Conservation (phyloP, 805 yeast genomes). For the Starmerella floris region DNA sequence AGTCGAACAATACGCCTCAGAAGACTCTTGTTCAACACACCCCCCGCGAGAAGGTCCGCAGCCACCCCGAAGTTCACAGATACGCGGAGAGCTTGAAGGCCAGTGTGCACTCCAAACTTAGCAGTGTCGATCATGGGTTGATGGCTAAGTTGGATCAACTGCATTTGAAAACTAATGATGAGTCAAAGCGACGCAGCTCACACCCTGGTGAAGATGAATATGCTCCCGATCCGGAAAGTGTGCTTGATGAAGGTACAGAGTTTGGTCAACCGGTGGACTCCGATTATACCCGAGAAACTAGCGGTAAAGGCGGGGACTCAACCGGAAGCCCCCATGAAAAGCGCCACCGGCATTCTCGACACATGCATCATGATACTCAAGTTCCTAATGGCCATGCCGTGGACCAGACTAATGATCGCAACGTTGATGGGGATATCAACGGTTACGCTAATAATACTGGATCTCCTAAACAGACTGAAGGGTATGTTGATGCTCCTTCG, state of each 20-base stretch:
- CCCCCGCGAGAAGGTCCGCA: too few relatives aligned
- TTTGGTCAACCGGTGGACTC: background rate
- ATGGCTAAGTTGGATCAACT: background rate
- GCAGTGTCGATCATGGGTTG: background rate
- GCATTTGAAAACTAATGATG: background rate
- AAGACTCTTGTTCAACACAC: background rate
- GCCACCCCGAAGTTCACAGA: background rate
- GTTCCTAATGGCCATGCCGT: too few relatives aligned
- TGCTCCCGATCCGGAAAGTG: background rate
- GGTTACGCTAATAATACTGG: too few relatives aligned
- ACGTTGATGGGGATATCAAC: too few relatives aligned
- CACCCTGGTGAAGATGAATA: background rate
- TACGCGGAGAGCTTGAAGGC: background rate
- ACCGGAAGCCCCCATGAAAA: too few relatives aligned
- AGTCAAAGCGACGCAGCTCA: background rate
- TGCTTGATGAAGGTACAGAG: constrained; percentile 3
- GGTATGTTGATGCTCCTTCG: too few relatives aligned
- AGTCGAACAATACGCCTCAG: background rate
- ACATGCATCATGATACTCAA: too few relatives aligned
- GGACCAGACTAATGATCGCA: too few relatives aligned
- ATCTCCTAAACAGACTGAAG: too few relatives aligned
- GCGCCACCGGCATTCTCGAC: too few relatives aligned
- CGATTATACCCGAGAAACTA: too few relatives aligned
- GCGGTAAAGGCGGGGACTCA: too few relatives aligned
- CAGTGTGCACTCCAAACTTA: background rate